A percentile compares a stretch with the other conserved stretches of the same genome.
phyloP scores from a whole-genome alignment of 148 eudicot species.

The Silene uniflora region DNA sequence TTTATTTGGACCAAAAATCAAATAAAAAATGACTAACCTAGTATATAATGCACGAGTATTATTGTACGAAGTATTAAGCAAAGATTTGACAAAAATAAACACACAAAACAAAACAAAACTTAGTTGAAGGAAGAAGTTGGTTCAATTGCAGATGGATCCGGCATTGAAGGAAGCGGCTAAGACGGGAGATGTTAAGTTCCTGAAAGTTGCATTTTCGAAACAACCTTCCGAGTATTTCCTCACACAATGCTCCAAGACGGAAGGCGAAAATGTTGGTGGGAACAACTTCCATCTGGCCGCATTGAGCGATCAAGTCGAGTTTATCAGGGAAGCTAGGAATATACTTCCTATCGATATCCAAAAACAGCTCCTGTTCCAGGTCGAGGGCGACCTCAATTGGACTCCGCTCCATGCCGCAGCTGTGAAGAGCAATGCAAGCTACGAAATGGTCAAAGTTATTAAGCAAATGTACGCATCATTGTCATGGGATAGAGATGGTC shows the following conservation, averaged over 20 bases:
- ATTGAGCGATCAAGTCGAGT: neutral
- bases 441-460: neutral
- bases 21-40: too few relatives aligned
- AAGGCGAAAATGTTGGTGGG: neutral
- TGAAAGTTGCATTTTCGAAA: neutral
- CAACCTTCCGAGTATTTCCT: neutral
- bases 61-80: too few relatives aligned
- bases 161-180: slow-evolving; percentile 2
- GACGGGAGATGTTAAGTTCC: slow-evolving; percentile 12
- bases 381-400: too few relatives aligned
- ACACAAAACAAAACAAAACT: neutral
- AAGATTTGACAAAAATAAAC: too few relatives aligned
- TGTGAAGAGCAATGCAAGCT: neutral
- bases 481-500: neutral
- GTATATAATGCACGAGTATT: too few relatives aligned
- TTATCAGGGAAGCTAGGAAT: neutral
- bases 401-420: slow-evolving; percentile 17
- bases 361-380: neutral
- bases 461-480: neutral
- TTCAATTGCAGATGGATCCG: neutral
- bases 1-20: too few relatives aligned
- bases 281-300: slow-evolving; percentile 14
- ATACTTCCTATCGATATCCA: neutral
- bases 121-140: too few relatives aligned
- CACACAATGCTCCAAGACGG: neutral